These are phyloP conservation scores for Glonium stellatum DNA, from an alignment of 495 filamentous ascomycete species.

Conservation along the genomic window DNA sequence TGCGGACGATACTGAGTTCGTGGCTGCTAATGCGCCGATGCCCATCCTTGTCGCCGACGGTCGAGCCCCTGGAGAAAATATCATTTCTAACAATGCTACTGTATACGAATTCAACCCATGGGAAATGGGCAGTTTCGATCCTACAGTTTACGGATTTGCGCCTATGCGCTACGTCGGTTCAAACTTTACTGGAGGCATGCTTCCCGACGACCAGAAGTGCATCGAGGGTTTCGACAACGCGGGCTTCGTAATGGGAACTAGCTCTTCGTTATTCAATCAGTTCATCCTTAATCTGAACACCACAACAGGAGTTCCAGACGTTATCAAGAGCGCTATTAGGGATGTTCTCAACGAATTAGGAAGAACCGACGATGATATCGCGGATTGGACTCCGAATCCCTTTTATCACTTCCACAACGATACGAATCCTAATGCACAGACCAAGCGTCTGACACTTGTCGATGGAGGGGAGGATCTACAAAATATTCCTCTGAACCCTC, in stretches of 20 bases:
- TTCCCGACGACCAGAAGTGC: conserved; percentile 56
- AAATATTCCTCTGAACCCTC: conserved; percentile 80
- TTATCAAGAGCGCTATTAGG: conserved; percentile 47
- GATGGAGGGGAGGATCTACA: conserved; percentile 84
- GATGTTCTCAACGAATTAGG: conserved; percentile 51
- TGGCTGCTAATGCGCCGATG: conserved; percentile 65
- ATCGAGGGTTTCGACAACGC: conserved; percentile 76
- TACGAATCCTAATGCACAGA: conserved; percentile 52
- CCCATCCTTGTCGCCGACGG: conserved; percentile 76
- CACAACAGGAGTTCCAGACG: conserved; percentile 45
- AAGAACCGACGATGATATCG: conserved; percentile 64
- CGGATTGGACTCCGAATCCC: conserved; percentile 75
- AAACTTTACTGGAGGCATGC: conserved; percentile 60
- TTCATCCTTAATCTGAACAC: conserved; percentile 54
- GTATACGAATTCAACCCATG: conserved; percentile 83
- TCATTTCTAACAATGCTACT: conserved; percentile 70
- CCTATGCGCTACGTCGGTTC: conserved; percentile 72
- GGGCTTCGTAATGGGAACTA: conserved; percentile 85
- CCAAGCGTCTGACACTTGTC: conserved; percentile 61
- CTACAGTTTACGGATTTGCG: conserved; percentile 70
- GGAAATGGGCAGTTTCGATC: conserved; percentile 81
- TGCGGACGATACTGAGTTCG: conserved; percentile 58
- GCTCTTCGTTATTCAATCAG: conserved; percentile 82
- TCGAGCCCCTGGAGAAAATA: conserved; percentile 55
- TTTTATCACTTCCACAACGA: conserved; percentile 65